These are phyloP conservation scores for Ascochyta lentis DNA, from an alignment of 2,329 filamentous ascomycete genomes.

Conservation along the genomic window DNA sequence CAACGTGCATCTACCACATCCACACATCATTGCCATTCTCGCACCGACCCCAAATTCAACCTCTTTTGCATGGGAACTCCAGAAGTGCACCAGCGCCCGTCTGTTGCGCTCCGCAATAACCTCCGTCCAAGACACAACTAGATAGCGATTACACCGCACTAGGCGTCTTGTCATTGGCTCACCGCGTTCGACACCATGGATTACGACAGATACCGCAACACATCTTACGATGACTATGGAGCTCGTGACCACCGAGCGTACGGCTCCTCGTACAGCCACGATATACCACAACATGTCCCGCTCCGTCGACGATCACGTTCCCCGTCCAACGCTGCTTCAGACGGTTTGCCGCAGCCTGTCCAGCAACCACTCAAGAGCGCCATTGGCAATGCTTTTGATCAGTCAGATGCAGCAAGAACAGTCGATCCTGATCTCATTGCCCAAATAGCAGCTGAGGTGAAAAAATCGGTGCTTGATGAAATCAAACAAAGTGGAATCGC, in stretches of 20 bases:
- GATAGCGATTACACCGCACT: conserved; percentile 6
- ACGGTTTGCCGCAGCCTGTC: conserved; percentile 47
- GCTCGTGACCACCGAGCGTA: conserved; percentile 21
- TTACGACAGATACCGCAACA: conserved; percentile 52
- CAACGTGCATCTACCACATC: conserved; percentile 5
- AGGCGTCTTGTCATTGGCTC: conserved; percentile 5
- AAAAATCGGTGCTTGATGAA: conserved; percentile 51
- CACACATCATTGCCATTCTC: conserved; percentile 6
- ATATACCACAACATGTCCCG: conserved; percentile 31
- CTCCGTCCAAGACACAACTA: conserved; percentile 7
- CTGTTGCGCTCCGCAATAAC: conserved; percentile 3
- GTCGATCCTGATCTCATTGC: conserved; percentile 67
- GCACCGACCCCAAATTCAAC: not conserved
- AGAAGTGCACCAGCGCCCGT: conserved; percentile 1
- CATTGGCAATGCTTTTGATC: conserved; percentile 63
- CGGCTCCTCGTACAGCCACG: conserved; percentile 33
- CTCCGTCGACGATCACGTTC: conserved; percentile 36
- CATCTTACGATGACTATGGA: conserved; percentile 16
- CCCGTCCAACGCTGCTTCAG: conserved; percentile 42
- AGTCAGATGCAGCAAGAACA: conserved; percentile 56
- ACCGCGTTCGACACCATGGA: conserved; percentile 9
- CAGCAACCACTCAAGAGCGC: conserved; percentile 62
- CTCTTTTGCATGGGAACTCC: conserved; percentile 9
- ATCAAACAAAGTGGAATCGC: conserved; percentile 55
- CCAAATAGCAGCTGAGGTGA: conserved; percentile 66